Evolutionary conservation across 2,329 filamentous ascomycete species (phyloP), one percentile per base, ranked within the genome.

Genomic region (Phialophora verrucosa): DNA sequence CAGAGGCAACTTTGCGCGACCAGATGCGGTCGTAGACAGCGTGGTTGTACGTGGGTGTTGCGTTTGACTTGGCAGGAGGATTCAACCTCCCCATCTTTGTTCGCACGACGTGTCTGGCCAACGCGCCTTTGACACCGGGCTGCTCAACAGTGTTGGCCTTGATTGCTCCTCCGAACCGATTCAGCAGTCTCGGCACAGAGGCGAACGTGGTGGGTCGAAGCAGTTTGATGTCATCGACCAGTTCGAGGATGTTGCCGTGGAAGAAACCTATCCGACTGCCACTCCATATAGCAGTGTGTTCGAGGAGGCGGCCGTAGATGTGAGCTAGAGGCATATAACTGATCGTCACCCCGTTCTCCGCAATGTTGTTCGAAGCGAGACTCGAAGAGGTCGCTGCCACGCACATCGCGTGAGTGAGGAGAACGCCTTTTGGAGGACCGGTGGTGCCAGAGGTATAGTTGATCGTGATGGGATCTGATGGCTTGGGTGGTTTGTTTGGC

Each of bases 311-410:
- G 70, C 93, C 91, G 78, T 92, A 97, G 74, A 99, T 98, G 77
- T 99, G 95, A 10, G 95, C 95, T 47, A 97, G 82, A 0, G 95
- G 95, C 59, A 99, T 85, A 79, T 98, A 99, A 0, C 94, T 98
- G 65, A 92, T 86, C 71, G 90, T 83, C 2, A 89, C 81, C 71
- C 95, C 91, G 63, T 87, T 83, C 12, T 82, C 81, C 12, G 81
- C 81, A 64, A 82, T 80, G n/a, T 76, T 75, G 44, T 86, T 78
- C 65, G 91, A 83, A 58, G 85, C 86, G 20, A 84, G 81, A 12
- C 88, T 83, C 51, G 90, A 84, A 47, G 88, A 92, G 1, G 63
- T 67, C 10, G 71, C 71, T 12, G 93, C 87, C 7, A 97, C 87
- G 11, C 92, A 91, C 76, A 91, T 93, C 64, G 83, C 83, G 75